Base-by-base conservation (phyloP, 2,329 filamentous ascomycete species). In the Penicillium sp. region DNA sequence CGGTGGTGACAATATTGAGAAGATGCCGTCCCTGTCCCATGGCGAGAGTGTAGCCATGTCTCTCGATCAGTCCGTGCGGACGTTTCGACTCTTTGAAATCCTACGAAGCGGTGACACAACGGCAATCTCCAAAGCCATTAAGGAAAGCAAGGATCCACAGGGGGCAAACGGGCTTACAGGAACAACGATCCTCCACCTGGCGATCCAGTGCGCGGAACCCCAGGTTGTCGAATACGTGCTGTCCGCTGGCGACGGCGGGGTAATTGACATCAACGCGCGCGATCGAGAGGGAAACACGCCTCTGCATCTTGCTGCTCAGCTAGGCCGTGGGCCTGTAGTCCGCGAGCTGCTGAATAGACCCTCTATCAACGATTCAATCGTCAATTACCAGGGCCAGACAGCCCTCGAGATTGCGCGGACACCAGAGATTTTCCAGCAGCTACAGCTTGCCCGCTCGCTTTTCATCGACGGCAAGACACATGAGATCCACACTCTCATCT, bases 241-340 rank as follows among this genome's bases (percentile, higher is more conserved):
- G 48, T 93, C 92, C 1, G 84, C 84, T 56, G 83, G 92, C 64
- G 87, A 90, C 31, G 84, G 79, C 47, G 82, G 26, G 26, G 26
- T 4, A 6, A 6, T 96, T 58, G 93, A 98, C 73, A 82, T 98
- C 75, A 99, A 98, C 76, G 89, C 91, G 46, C 88, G 91, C 64
- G 95, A 99, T 78, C 90, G 91, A 69, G 94, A 98, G 70, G 95
- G 95, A 64, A 99, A 98, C 76, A 97, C 93, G 1, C 90, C 95
- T 23, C 85, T 99, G 56, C 94, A 98, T 76, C 79, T 98, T 44
- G 95, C 95, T 8, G 91, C 94, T 31, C 84, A 86, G 59, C 89
- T 98, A 57, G 94, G 94, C 13, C 88, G 95, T 49, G 86, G 87
- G 0, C 86, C 90, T 3, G 86, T 97, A 7, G 93, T 99, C 60